Base-by-base conservation (phyloP, 306 rosid species). In the Amphicarpaea edgeworthii region DNA sequence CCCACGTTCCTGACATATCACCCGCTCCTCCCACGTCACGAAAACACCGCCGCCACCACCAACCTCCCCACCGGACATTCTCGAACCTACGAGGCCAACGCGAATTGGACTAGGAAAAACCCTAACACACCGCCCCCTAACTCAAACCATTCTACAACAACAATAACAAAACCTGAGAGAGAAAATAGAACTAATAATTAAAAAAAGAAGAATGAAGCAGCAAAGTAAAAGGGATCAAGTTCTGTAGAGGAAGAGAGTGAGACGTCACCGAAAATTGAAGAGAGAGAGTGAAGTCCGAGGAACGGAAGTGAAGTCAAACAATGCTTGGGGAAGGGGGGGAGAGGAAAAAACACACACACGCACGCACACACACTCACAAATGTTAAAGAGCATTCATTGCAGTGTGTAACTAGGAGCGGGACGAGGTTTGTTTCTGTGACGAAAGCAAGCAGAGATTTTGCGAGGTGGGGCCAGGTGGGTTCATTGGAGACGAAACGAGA, bases 1-100 rank as follows among this genome's bases (percentile, higher is more conserved):
- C 58, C 97, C 97, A 43, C 90, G 88, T 62, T 88, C 97, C 41
- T 83, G 90, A 68, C 92, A 85, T 78, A 90, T 54, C 77, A 87
- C 86, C 71, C 76, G 83, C 87, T 90, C 97, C 82, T 92, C 93
- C 97, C 97, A 92, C n/a, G 86, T 55, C 84, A 90, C 90, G 70
- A 90, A 92, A 62, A 70, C 40, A 24, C 30, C n/a, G 6, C 12
- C 66, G 47, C 79, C 77, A 45, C 74, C 76, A 28, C 32, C n/a
- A 55, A 49, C 70, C 80, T 47, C 82, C 28, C n/a, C 77, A 42
- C 34, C 45, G 43, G 85, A 65, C 92, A 90, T 85, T 75, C 59
- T 76, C 60, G 63, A 57, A 41, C 0, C 51, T 21, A 68, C 28
- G 57, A 61, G 34, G 60, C 79, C 72, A 75, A 80, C 78, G 40